Base-by-base conservation (phyloP, 2,329 filamentous ascomycete species). In the Aspergillus carbonarius region DNA sequence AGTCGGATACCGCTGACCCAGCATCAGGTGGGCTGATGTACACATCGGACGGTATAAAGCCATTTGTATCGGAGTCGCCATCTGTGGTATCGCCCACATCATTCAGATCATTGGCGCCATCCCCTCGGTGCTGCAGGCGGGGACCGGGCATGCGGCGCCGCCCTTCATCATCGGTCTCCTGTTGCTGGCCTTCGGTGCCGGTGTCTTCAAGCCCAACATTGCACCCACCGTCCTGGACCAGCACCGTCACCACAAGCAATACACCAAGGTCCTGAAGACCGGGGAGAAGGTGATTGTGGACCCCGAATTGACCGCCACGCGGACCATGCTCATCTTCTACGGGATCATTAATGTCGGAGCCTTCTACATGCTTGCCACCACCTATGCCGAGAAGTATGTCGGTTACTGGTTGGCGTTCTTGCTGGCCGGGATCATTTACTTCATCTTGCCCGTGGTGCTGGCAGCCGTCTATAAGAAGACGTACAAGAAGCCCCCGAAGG, bases 271-370 rank as follows among this genome's bases (percentile, higher is more conserved):
- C 1, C 71, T 82, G 6, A 72, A 76, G 55, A 74, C 70, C 10
- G 79, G 79, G 1, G 79, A 81, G 61, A 74, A 73, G 57, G 77
- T 80, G 30, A 75, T 82, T 30, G 76, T 81, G 15, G 79, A 82
- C 52, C 79, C 79, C 0, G 78, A 80, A 60, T 70, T 72, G 2
- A 81, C 79, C 0, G 69, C 78, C 2, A 74, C 71, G 25, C 67
- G 74, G 4, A 69, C 71, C 8, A 70, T 72, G 68, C 61, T 76
- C 0, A 62, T 72, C 17, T 77, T 76, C 59, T 77, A 77, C 44
- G 64, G 66, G 0, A 64, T 71, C 13, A 60, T 71, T 15, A 72
- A 72, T 18, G 58, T 75, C 1, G 74, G 74, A 25, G 72, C 71
- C 12, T 72, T 76, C 57, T 72, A 67, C 58, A 66, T 66, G 54